Evolutionary conservation across 768 basidiomycete genomes (phyloP).

Genomic region (Boletales sp.): DNA sequence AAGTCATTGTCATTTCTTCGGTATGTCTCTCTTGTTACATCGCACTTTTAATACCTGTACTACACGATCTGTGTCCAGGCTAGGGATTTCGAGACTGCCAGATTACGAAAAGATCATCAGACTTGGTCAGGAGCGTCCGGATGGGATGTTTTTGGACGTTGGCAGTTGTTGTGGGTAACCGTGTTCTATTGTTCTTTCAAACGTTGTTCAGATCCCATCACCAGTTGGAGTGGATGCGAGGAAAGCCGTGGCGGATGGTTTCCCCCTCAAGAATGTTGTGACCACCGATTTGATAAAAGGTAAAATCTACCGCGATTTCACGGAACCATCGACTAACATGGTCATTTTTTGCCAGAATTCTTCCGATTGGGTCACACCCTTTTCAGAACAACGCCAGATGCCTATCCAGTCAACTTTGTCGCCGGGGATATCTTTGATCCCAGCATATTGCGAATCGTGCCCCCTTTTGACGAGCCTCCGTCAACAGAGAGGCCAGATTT

Average conservation of each 20-base stretch:
- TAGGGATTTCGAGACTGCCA: constrained; percentile 8
- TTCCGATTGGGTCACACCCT: constrained; percentile 48
- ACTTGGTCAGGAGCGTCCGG: constrained; percentile 34
- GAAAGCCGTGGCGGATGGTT: constrained; percentile 41
- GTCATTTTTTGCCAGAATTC: no score
- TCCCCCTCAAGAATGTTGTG: constrained; percentile 33
- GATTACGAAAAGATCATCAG: constrained; percentile 28
- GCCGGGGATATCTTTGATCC: constrained; percentile 54
- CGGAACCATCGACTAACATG: no score
- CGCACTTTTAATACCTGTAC: neutral
- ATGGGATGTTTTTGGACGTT: constrained; percentile 41
- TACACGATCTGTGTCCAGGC: neutral
- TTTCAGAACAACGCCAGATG: constrained; percentile 50
- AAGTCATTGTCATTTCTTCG: constrained; percentile 20
- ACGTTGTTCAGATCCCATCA: neutral
- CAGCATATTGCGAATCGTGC: constrained; percentile 33
- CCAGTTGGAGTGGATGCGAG: constrained; percentile 34
- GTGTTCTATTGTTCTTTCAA: neutral
- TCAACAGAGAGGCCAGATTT: constrained; percentile 26
- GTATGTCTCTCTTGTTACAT: constrained; percentile 2
- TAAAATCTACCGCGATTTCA: no score
- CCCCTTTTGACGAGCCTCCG: constrained; percentile 28
- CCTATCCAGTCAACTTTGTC: constrained; percentile 51
- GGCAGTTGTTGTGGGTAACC: constrained; percentile 41
- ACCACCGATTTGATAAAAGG: no score